phyloP scores from a whole-genome alignment of 257 asterid species.

The Solanum appendiculatum region DNA sequence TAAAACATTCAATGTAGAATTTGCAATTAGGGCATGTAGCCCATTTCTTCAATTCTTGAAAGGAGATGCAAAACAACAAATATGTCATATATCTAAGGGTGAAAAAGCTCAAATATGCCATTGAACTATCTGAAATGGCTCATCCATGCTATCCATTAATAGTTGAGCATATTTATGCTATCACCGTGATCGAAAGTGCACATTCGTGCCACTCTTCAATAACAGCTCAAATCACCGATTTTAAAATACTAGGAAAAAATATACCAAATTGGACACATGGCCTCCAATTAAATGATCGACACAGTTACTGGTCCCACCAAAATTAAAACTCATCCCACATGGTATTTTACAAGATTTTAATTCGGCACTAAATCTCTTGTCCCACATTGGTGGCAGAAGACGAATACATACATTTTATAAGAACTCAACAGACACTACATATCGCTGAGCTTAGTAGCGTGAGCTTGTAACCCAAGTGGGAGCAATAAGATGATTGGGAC shows the following conservation, averaged over 20 bases:
- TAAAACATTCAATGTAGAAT: no score
- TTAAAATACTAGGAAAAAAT: no score
- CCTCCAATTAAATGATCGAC: background rate
- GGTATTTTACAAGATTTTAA: no score
- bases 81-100: no score
- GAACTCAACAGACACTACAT: background rate
- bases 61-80: no score
- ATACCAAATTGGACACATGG: background rate
- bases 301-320: no score
- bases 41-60: no score
- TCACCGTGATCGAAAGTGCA: background rate
- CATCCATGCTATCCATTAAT: background rate
- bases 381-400: background rate
- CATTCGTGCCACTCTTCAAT: background rate
- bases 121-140: background rate
- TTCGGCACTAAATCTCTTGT: background rate
- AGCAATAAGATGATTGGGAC: background rate
- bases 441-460: background rate
- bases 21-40: no score
- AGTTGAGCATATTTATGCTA: background rate
- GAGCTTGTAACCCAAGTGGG: background rate
- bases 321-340: background rate
- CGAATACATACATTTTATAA: background rate
- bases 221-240: background rate
- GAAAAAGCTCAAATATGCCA: no score